Evolutionary conservation across 2,329 filamentous ascomycete species (phyloP), one percentile per base, ranked within the genome.

Genomic region (Fusarium miscanthi): DNA sequence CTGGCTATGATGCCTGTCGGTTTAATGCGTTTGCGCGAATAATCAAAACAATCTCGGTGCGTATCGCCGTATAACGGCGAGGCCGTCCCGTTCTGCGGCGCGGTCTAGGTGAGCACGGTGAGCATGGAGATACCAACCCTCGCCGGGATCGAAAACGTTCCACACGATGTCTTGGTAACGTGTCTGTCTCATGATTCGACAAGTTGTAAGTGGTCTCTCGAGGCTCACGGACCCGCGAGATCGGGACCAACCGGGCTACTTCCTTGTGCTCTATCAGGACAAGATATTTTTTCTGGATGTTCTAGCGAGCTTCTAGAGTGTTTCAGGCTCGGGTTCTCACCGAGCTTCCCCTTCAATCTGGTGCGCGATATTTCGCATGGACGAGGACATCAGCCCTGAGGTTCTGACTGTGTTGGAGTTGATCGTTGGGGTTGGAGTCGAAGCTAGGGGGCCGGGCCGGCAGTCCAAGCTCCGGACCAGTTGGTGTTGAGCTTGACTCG

Each of bases 211-310:
- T 61, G 46, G 62, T 23, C 51, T 62, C 31, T 49, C 33, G 43
- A 48, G 53, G 53, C 61, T 38, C 46, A 46, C 46, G 54, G 68
- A 38, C 43, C 74, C 59, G 61, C 59, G 60, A 70, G 61, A 71
- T 76, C 73, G 74, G 74, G 70, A 56, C 66, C 66, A 74, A 75
- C 71, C 73, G 74, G 74, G 62, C 59, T 59, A 69, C 58, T 63
- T 38, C 63, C 71, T 60, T 66, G 41, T 51, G 37, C 54, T 57
- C 40, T 42, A 51, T 42, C 45, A 58, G 41, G 30, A 45, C 42
- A 51, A 58, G 23, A 52, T 58, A 31, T 5, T 51, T 45, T 30
- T 69, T 61, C 43, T 40, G 37, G 58, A n/a, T 49, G 30, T 71
- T 73, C 60, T 73, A 66, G 61, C 43, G 70, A 73, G 66, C 53